A percentile compares a stretch with the other conserved stretches of the same genome.
Evolutionary conservation across 495 filamentous ascomycete species (phyloP).

Genomic region (Extremus antarcticus): DNA sequence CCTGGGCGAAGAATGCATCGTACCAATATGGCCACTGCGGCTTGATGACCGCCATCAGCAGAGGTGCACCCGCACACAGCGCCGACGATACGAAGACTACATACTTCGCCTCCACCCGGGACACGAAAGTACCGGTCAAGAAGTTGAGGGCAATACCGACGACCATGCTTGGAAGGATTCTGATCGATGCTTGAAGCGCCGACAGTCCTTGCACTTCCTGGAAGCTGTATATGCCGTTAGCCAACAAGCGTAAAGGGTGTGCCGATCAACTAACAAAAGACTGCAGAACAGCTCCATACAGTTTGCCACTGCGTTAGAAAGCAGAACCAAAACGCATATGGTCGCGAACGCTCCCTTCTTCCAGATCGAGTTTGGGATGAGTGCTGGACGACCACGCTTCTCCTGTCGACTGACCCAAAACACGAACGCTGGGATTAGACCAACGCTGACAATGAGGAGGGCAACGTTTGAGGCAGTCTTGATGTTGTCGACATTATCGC

Average conservation of each 20-base stretch:
- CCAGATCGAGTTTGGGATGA: slow-evolving; percentile 49
- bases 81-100: slow-evolving; percentile 13
- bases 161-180: slow-evolving; percentile 20
- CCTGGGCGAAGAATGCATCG: slow-evolving; percentile 18
- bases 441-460: slow-evolving; percentile 30
- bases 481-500: too few species aligned
- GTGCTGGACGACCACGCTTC: slow-evolving; percentile 31
- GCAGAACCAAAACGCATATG: slow-evolving; percentile 41
- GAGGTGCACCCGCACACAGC: slow-evolving; percentile 13
- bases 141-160: slow-evolving; percentile 17
- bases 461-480: slow-evolving; percentile 36
- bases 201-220: slow-evolving; percentile 17
- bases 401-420: slow-evolving; percentile 39
- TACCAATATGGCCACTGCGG: slow-evolving; percentile 26
- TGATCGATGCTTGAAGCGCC: slow-evolving; percentile 14
- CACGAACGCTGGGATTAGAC: slow-evolving; percentile 37
- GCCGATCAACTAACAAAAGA: too few species aligned
- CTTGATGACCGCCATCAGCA: slow-evolving; percentile 23
- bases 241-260: too few species aligned
- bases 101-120: slow-evolving; percentile 12
- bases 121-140: slow-evolving; percentile 17
- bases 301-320: slow-evolving; percentile 41
- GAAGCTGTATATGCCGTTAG: too few species aligned
- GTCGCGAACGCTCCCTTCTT: slow-evolving; percentile 38
- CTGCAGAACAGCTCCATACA: too few species aligned